Evolutionary conservation across 2,329 filamentous ascomycete species (phyloP), one percentile per base, ranked within the genome.

Genomic region (Fusarium tricinctum): DNA sequence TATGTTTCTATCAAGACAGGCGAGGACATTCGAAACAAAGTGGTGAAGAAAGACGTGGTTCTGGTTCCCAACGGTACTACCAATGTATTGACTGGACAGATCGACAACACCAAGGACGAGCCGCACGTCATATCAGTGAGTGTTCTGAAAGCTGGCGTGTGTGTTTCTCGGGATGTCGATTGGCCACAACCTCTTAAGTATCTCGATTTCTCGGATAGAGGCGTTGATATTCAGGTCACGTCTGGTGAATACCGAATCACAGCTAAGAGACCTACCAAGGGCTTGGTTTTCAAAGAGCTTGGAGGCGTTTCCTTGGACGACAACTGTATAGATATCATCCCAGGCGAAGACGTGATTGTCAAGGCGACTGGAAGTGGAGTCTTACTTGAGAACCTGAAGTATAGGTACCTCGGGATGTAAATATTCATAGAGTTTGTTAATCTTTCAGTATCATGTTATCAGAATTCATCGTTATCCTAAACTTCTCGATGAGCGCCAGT

Each of bases 1-100:
- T 55, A 22, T 23, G 33, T 55, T 9, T 55, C 52, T 6, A 55
- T 55, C 23, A 52, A 12, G 6, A 52, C 49, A 15, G 47, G 47
- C n/a, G 9, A 15, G 5, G 47, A 49, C 10, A 19, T 49, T 2
- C 28, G n/a, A 10, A 3, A 38, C 3, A 49, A 38, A 22, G 15
- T 47, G 15, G 19, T 33, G 1, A 33, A 33, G 45, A 23, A 33
- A 14, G 30, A 47, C 28, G 1, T 33, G 10, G 12, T 30, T 9
- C 17, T 47, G 14, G 14, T 23, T 47, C 45, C 45, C 10, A 47
- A 49, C 10, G 32, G 47, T 2, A 49, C 47, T 8, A 49, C 47
- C 2, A 17, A 56, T 17, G 14, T 58, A 7, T 6, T 45, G 4
- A 8, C n/a, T 8, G 55, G 50, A 3, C 20, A 56, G 30, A 45